Evolutionary conservation across 352 stramenopile species (phyloP), one percentile per base, ranked within the genome.

Genomic region (Phytophthora lateralis): DNA sequence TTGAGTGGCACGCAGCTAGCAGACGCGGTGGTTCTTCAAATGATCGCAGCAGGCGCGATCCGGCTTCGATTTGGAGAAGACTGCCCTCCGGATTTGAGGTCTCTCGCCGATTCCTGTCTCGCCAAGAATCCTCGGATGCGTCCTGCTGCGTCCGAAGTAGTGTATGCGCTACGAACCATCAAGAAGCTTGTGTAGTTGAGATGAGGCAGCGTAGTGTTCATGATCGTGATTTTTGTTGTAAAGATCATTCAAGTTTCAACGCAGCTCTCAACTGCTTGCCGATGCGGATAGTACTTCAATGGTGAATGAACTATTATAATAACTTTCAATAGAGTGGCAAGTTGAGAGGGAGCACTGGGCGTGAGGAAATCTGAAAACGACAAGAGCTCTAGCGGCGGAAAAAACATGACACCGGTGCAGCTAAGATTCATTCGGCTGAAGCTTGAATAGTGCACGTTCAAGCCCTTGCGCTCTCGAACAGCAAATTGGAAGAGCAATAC

Each of bases 91-190:
- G 72, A 69, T 27, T 54, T 89, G 24, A 50, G 66, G 9, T 57
- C 70, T 6, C 47, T 87, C 0, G 75, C 73, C 11, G 51, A 53
- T 30, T 71, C 59, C 6, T 89, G 79, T 55, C 55, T 86, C 14
- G 50, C 65, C 35, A 66, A 75, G 49, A 66, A 80, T 4, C 63
- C 63, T 12, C 55, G 68, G 0, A 50, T 75, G 26, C 74, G 76
- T 9, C 79, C 76, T 52, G 71, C 63, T n/a, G 76, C 76, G 2
- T 66, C 79, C 2, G 73, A 83, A 42, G 64, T 80, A 21, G 76
- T 74, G 9, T 84, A 82, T 32, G 57, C 61, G 10, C 64, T 88
- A 24, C 76, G 78, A 44, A 75, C 63, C 24, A 60, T 73, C 34
- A 69, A 70, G 24, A 78, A 81, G 29, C 30, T 62, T 15, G 53